These are phyloP conservation scores for Cladosporium sp. DNA, from an alignment of 2,329 filamentous ascomycete genomes.

Conservation along the genomic window DNA sequence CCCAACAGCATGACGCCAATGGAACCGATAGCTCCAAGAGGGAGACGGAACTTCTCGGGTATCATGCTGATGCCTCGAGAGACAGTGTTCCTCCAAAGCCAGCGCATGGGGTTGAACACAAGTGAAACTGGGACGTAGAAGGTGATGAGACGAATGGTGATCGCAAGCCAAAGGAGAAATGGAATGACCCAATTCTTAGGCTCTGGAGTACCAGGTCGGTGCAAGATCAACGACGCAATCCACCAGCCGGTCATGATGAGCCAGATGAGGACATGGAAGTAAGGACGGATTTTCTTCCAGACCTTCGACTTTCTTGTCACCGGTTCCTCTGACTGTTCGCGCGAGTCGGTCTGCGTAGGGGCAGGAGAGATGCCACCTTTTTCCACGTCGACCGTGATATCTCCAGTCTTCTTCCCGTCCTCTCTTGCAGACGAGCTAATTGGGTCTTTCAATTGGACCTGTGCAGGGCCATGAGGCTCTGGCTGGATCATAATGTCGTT, in stretches of 20 bases:
- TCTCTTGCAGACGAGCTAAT: background rate
- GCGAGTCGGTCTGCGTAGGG: background rate
- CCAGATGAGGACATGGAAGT: conserved; percentile 33
- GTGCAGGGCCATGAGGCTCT: conserved; percentile 4
- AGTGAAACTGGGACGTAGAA: conserved; percentile 66
- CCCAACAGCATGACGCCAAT: conserved; percentile 72
- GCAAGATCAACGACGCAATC: conserved; percentile 69
- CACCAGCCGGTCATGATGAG: conserved; percentile 55
- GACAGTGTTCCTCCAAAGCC: conserved; percentile 62
- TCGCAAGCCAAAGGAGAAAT: conserved; percentile 72
- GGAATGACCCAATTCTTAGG: conserved; percentile 79
- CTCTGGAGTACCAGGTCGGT: conserved; percentile 45
- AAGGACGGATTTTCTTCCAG: conserved; percentile 44
- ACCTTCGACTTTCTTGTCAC: conserved; percentile 22
- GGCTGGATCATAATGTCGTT: conserved; percentile 2
- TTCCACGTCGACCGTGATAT: conserved; percentile 10
- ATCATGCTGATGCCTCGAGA: conserved; percentile 56
- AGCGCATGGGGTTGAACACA: conserved; percentile 62
- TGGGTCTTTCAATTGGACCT: background rate
- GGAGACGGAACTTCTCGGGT: conserved; percentile 61
- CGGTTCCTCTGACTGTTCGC: conserved; percentile 2
- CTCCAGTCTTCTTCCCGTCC: background rate
- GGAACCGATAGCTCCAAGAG: conserved; percentile 59
- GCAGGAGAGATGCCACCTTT: conserved; percentile 13
- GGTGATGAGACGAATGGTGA: conserved; percentile 69